Evolutionary conservation across 2,329 filamentous ascomycete genomes (phyloP).

Genomic region (Leptographium lundbergii): DNA sequence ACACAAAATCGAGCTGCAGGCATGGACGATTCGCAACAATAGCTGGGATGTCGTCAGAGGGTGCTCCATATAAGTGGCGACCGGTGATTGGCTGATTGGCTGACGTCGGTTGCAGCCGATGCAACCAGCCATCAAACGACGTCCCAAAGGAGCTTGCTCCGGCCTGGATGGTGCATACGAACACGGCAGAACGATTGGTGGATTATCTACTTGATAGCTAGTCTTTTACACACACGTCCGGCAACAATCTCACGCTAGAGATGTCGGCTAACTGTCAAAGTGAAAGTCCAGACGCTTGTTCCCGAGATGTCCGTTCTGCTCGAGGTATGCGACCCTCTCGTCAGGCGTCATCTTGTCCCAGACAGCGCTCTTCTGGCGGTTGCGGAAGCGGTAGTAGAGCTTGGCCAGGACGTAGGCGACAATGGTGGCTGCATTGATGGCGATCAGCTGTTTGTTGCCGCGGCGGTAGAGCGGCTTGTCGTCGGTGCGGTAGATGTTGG

Average conservation of each 20-base stretch:
- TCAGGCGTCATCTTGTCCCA: slow-evolving; percentile 36
- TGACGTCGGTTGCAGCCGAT: background rate
- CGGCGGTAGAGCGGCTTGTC: slow-evolving; percentile 41
- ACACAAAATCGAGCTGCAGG: background rate
- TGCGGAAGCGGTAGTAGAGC: slow-evolving; percentile 34
- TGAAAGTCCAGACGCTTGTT: slow-evolving; percentile 31
- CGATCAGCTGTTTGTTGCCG: slow-evolving; percentile 42
- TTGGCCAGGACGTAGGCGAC: slow-evolving; percentile 36
- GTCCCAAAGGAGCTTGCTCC: background rate
- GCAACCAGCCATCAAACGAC: background rate
- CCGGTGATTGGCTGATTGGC: too few relatives aligned
- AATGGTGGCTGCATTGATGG: slow-evolving; percentile 35
- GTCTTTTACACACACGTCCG: too few relatives aligned
- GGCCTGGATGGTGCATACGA: too few relatives aligned
- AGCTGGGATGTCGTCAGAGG: background rate
- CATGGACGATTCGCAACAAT: background rate
- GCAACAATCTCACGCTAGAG: too few relatives aligned
- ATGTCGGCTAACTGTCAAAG: slow-evolving; percentile 14
- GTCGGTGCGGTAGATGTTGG: slow-evolving; percentile 36
- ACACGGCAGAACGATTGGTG: too few relatives aligned
- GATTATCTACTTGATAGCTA: too few relatives aligned
- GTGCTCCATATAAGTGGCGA: background rate
- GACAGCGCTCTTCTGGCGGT: slow-evolving; percentile 29
- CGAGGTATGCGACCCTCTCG: slow-evolving; percentile 32
- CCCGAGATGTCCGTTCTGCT: slow-evolving; percentile 27